Evolutionary conservation across 805 yeast genomes (phyloP).

Genomic region (Candida nanaspora): DNA sequence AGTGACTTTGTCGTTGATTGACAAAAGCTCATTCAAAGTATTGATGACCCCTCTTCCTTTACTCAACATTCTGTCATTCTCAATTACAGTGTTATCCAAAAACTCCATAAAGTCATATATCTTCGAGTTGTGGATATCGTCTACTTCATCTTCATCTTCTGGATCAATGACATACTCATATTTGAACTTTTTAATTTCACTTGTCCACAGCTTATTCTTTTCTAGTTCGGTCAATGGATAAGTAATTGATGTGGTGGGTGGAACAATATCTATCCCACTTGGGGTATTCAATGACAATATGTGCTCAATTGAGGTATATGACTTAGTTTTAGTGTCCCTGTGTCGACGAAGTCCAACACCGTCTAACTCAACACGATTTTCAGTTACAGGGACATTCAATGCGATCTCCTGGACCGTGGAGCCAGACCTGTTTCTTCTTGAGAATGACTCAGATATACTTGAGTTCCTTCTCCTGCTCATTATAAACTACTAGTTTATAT

Average conservation of each 20-base stretch:
- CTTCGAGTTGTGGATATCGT: constrained; percentile 29
- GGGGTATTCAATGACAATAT: too few relatives aligned
- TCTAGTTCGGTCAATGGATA: constrained; percentile 35
- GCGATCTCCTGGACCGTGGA: constrained; percentile 63
- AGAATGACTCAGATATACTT: constrained; percentile 13
- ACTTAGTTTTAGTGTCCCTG: background rate
- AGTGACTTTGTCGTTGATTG: constrained; percentile 51
- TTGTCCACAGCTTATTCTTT: constrained; percentile 25
- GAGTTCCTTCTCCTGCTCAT: constrained; percentile 6
- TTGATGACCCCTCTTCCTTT: constrained; percentile 39
- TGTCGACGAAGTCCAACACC: background rate
- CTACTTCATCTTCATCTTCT: constrained; percentile 33
- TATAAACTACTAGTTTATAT: background rate
- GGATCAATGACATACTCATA: constrained; percentile 32
- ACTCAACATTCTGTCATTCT: constrained; percentile 30
- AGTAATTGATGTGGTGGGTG: background rate
- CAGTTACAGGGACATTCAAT: constrained; percentile 36
- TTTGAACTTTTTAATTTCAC: constrained; percentile 32
- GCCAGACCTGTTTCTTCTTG: constrained; percentile 38
- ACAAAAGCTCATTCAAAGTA: constrained; percentile 40
- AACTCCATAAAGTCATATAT: constrained; percentile 30
- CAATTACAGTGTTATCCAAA: constrained; percentile 17
- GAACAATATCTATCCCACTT: background rate
- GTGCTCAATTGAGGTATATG: constrained; percentile 6
- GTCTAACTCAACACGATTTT: constrained; percentile 12